A percentile compares a stretch with the other conserved stretches of the same genome.
Evolutionary conservation across 495 filamentous ascomycete species (phyloP).

Genomic region (Talaromyces wortmannii): DNA sequence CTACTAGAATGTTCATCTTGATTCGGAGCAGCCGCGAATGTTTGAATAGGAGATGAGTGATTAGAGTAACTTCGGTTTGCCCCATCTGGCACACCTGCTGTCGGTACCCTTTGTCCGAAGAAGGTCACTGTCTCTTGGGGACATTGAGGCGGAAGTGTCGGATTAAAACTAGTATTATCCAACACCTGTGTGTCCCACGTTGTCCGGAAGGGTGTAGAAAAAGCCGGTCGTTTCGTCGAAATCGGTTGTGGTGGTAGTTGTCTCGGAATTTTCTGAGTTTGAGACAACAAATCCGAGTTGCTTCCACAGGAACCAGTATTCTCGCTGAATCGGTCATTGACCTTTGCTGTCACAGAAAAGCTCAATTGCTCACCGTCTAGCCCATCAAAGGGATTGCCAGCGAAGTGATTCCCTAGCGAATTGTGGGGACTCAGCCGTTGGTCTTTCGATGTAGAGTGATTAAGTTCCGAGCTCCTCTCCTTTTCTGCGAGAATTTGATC

Average conservation of each 20-base stretch:
- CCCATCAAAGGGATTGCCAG: not conserved
- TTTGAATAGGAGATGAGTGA: not conserved
- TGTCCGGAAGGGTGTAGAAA: not conserved
- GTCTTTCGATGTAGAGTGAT: not conserved
- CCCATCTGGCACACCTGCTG: no score
- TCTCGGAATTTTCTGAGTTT: constrained; percentile 2
- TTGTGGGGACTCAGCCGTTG: not conserved
- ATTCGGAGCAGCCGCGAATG: not conserved
- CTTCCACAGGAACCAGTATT: not conserved
- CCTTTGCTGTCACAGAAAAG: not conserved
- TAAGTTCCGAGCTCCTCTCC: not conserved
- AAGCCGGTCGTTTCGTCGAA: not conserved
- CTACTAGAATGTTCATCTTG: not conserved
- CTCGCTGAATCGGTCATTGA: not conserved
- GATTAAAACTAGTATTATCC: not conserved
- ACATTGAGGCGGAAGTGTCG: not conserved
- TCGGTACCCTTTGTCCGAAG: not conserved
- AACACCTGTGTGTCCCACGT: not conserved
- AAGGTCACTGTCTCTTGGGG: not conserved
- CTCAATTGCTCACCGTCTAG: not conserved
- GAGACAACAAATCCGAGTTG: constrained; percentile 1
- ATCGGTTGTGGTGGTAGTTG: not conserved
- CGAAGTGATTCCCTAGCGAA: not conserved
- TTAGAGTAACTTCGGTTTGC: no score
- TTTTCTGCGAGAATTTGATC: constrained; percentile 3